Percentiles rank a stretch among this genome's conserved stretches.
Evolutionary conservation across 108 stramenopile species (phyloP).

Genomic region (Nannochloropsis oceanica): DNA sequence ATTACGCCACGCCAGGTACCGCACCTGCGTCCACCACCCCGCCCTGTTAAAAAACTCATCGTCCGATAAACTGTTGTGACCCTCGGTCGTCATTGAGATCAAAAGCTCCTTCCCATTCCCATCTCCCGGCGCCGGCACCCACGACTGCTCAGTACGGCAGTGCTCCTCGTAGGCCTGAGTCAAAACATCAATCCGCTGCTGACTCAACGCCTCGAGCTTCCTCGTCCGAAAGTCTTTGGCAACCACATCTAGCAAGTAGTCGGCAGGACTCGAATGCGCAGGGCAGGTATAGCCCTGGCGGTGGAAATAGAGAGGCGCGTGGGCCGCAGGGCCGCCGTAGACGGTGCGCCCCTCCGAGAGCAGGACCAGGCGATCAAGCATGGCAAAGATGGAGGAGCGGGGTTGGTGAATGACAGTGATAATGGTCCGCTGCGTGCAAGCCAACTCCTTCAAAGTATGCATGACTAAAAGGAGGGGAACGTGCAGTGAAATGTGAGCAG

Average conservation of each 20-base stretch:
- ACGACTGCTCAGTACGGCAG: neutral
- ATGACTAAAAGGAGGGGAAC: neutral
- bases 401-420: constrained; percentile 41
- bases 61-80: neutral
- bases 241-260: constrained; percentile 27
- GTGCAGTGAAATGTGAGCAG: neutral
- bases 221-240: constrained; percentile 4
- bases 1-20: neutral
- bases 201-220: neutral
- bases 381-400: constrained; percentile 27
- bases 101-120: neutral
- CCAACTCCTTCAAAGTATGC: neutral
- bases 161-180: neutral
- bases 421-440: constrained; percentile 13
- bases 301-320: neutral
- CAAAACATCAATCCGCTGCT: neutral
- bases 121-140: neutral
- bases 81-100: neutral
- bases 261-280: constrained; percentile 18
- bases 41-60: neutral
- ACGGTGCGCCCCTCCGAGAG: constrained; percentile 33
- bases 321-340: constrained; percentile 20
- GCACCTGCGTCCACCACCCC: neutral
- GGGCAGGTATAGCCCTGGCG: constrained; percentile 5
- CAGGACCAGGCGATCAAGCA: constrained; percentile 35